Evolutionary conservation across 805 yeast genomes (phyloP).

Genomic region (Komagataella pseudopastoris): DNA sequence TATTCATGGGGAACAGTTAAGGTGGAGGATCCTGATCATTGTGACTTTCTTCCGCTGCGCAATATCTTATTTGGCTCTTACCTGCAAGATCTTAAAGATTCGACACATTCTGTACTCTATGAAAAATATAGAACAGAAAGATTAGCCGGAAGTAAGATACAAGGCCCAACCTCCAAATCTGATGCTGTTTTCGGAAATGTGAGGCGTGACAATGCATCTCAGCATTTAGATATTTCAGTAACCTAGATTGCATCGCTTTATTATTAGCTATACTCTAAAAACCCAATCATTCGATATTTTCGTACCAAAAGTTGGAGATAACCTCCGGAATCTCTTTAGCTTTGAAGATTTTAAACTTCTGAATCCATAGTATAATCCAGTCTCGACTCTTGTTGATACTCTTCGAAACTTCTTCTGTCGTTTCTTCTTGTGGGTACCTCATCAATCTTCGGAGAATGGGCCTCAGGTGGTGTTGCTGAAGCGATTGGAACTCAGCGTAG

Average conservation of each 20-base stretch:
- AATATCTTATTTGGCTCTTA: conserved; percentile 66
- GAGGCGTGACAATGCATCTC: background rate
- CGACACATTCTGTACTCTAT: conserved; percentile 66
- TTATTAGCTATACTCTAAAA: background rate
- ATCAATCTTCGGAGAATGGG: background rate
- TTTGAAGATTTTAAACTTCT: background rate
- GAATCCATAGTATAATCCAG: background rate
- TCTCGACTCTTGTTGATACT: background rate
- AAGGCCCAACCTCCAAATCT: conserved; percentile 3
- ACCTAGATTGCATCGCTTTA: background rate
- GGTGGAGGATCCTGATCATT: conserved; percentile 68
- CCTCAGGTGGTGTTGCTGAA: background rate
- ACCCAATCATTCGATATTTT: background rate
- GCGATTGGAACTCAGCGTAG: background rate
- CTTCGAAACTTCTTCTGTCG: background rate
- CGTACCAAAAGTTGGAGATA: background rate
- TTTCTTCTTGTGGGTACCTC: background rate
- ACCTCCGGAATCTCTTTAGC: background rate
- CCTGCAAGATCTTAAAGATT: conserved; percentile 64
- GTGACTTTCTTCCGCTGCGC: conserved; percentile 69
- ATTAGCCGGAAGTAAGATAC: conserved; percentile 22
- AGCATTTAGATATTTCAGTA: background rate
- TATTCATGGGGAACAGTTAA: conserved; percentile 82
- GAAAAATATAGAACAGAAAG: conserved; percentile 63
- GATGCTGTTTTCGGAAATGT: background rate